Evolutionary conservation across 2,329 filamentous ascomycete genomes (phyloP).

Genomic region (Clarireedia homoeocarpa): DNA sequence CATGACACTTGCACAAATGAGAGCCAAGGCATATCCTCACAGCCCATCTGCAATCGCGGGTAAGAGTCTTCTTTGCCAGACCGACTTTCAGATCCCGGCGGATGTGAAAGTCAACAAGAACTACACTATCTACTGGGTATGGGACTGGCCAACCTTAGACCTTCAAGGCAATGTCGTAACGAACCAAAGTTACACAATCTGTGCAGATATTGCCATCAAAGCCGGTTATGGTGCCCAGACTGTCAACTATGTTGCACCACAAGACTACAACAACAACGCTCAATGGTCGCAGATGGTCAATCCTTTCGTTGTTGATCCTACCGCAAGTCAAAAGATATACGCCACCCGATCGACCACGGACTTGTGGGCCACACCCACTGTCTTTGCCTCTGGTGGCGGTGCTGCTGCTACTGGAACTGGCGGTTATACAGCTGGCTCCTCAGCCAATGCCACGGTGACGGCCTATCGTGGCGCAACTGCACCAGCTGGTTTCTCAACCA

Average conservation of each 20-base stretch:
- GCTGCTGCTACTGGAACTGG: background rate
- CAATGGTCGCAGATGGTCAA: conserved; percentile 22
- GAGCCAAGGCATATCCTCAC: conserved; percentile 48
- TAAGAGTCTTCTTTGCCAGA: conserved; percentile 68
- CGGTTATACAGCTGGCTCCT: background rate
- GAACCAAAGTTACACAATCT: conserved; percentile 52
- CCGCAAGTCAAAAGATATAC: conserved; percentile 4
- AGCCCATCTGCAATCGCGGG: conserved; percentile 36
- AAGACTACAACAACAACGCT: conserved; percentile 8
- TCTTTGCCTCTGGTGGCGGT: too few species aligned
- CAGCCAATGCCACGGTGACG: background rate
- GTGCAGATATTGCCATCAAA: conserved; percentile 40
- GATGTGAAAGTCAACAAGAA: conserved; percentile 53
- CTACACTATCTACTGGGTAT: conserved; percentile 91
- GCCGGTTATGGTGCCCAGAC: conserved; percentile 4
- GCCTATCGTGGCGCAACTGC: too few species aligned
- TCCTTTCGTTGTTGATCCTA: conserved; percentile 18
- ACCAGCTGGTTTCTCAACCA: background rate
- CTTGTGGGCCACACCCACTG: conserved; percentile 2
- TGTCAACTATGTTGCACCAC: conserved; percentile 6
- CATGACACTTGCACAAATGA: conserved; percentile 27
- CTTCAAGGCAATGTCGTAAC: conserved; percentile 37
- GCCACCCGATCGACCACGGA: background rate
- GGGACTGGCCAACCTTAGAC: conserved; percentile 75
- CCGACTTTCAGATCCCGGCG: conserved; percentile 66